These are phyloP conservation scores for Apophysomyces variabilis DNA, from an alignment of 371 early-diverging fungal species.

Conservation along the genomic window DNA sequence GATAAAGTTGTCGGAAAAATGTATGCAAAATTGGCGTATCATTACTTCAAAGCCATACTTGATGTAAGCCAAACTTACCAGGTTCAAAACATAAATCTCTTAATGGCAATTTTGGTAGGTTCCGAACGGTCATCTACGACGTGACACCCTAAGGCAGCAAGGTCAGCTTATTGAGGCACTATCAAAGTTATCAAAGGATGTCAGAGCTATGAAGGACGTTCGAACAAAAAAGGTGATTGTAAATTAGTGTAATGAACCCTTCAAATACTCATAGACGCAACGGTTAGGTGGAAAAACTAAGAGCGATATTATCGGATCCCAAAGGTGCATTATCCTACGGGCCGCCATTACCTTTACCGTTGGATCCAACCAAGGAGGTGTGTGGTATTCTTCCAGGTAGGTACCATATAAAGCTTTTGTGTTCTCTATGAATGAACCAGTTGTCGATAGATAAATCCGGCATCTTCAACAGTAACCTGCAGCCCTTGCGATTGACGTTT, in stretches of 20 bases:
- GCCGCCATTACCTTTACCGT: conserved; percentile 80
- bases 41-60: conserved; percentile 75
- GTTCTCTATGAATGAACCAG: not conserved
- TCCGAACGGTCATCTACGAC: conserved; percentile 67
- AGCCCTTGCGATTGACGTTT: conserved; percentile 87
- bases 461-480: conserved; percentile 91
- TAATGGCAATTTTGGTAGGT: conserved; percentile 30
- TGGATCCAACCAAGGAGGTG: conserved; percentile 86
- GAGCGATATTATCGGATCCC: conserved; percentile 76
- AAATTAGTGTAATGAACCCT: not conserved
- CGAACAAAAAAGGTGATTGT: conserved; percentile 77
- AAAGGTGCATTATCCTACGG: conserved; percentile 79
- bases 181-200: conserved; percentile 70
- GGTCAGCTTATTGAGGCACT: conserved; percentile 82
- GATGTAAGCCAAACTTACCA: conserved; percentile 39
- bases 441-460: conserved; percentile 68
- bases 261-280: not conserved
- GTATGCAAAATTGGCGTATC: conserved; percentile 86
- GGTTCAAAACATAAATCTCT: too few relatives aligned
- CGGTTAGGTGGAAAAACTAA: conserved; percentile 77
- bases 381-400: conserved; percentile 83
- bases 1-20: conserved; percentile 72
- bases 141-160: conserved; percentile 80
- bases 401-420: not conserved
- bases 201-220: conserved; percentile 78